These are phyloP conservation scores for Neurospora sp. DNA, from an alignment of 495 filamentous ascomycete species.

Conservation along the genomic window DNA sequence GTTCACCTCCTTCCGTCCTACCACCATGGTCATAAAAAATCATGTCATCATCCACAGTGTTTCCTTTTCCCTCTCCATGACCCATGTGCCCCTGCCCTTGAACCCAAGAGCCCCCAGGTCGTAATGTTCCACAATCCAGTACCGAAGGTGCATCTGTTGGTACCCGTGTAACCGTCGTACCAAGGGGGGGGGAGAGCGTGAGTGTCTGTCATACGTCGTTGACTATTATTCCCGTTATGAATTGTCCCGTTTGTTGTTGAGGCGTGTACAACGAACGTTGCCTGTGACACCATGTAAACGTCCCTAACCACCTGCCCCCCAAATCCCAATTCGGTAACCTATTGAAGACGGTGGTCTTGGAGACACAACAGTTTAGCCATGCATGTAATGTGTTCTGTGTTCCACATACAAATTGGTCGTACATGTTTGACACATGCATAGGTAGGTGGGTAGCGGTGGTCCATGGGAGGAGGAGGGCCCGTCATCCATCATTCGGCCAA, in stretches of 20 bases:
- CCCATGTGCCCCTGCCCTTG: not conserved
- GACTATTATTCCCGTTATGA: not conserved
- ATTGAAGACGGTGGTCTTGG: not conserved
- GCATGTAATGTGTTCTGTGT: not conserved
- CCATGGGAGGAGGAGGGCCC: not conserved
- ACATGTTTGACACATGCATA: not conserved
- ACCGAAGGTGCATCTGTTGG: not conserved
- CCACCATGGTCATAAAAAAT: not conserved
- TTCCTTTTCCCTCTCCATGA: not conserved
- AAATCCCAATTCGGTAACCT: not conserved
- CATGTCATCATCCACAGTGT: not conserved
- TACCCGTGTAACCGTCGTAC: not conserved
- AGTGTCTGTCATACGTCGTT: not conserved
- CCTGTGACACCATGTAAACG: not conserved
- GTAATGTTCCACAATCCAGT: not conserved
- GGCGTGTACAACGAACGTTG: not conserved
- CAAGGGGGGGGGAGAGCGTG: not conserved
- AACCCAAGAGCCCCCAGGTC: not conserved
- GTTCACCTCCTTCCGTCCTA: not conserved
- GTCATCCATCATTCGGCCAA: not conserved
- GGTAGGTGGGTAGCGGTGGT: not conserved
- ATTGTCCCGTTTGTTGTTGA: not conserved
- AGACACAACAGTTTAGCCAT: not conserved
- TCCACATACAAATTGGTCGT: not conserved
- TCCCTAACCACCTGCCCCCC: not conserved